Base-by-base conservation (phyloP, 768 basidiomycete genomes). In the Pisolithus tinctorius region DNA sequence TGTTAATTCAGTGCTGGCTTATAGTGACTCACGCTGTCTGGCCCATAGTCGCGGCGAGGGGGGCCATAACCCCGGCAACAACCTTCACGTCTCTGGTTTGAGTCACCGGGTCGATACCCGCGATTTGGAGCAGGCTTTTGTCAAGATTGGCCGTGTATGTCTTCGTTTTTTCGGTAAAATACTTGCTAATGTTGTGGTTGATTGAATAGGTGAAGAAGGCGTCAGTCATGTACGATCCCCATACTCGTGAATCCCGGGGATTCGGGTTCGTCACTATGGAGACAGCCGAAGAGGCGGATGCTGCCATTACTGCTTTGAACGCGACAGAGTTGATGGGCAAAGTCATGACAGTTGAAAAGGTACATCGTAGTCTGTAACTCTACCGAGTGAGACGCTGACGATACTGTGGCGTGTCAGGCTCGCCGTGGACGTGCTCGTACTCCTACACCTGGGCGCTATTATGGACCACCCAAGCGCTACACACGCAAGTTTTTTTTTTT, bases 381-480 rank as follows among this genome's bases (percentile, higher is more conserved):
- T n/a, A 17, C 4, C 4, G 1, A 0, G n/a, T 47, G 29, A 25
- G 47, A 20, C 51, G 27, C 46, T 38, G 8, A 46, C 8, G 37
- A 54, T 59, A 13, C 43, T 49, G 31, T 51, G 11, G 14, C 14
- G 5, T 53, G 25, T 50, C 25, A 91, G 90, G 92, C 92, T 57
- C 87, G 91, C 47, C 86, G 91, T 58, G 92, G 87, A 50, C 85
- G 92, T 55, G 92, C 91, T 16, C 78, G 92, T 57, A 89, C 92
- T 11, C 88, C 95, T 3, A 99, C 95, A 6, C 95, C 95, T 3
- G 95, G 95, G 26, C 74, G 87, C 48, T 99, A 99, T 78, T 91
- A 89, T 55, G 94, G 93, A 0, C 91, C 93, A 44, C 90, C 93
- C 41, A 93, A 94, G 72, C 79, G 88, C 37, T 71, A 74, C 53